Evolutionary conservation across 2,329 filamentous ascomycete species (phyloP), one percentile per base, ranked within the genome.

Genomic region (Geoglossum cookeanum): DNA sequence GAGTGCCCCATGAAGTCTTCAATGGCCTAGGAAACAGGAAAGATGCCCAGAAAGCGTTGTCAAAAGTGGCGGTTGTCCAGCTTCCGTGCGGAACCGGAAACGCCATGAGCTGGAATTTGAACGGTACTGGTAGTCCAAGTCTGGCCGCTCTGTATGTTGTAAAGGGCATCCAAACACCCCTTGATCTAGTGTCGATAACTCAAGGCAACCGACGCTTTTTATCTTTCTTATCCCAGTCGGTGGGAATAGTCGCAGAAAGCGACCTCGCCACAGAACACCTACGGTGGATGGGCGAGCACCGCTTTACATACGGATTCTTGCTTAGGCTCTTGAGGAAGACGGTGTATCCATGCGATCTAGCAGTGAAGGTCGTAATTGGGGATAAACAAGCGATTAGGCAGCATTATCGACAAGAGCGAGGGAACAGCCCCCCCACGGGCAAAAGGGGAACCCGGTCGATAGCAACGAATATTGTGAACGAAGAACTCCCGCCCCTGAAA

Each of bases 11-110:
- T 67, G 92, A 98, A 69, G 85, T 95, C 7, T 95, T 96, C 74
- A 97, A 98, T 66, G 92, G 92, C 0, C 72, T 98, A 35, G 89
- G 80, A 13, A 84, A 81, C 69, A 82, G 88, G 44, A 66, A 76
- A 3, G 86, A 96, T 69, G 89, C 89, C 22, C 74, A 76, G 35
- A 77, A 77, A 57, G 92, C 91, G 0, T 71, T 98, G 59, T 72
- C 75, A 27, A 85, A 83, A 64, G 72, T 97, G 13, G 87, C 92
- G 0, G 81, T 98, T 1, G 84, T 83, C 27, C 87, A 95, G 65
- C 76, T 98, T 39, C 92, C 92, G 1, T 94, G 90, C 66, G 92
- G 92, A 13, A 92, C 87, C 55, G 92, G 92, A 4, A 98, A 98
- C 68, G 92, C 87, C 27, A 85, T 97, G 81, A 86, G 87, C 61